phyloP scores from a whole-genome alignment of 2,329 filamentous ascomycete genomes.

The Metarhizium robertsii region DNA sequence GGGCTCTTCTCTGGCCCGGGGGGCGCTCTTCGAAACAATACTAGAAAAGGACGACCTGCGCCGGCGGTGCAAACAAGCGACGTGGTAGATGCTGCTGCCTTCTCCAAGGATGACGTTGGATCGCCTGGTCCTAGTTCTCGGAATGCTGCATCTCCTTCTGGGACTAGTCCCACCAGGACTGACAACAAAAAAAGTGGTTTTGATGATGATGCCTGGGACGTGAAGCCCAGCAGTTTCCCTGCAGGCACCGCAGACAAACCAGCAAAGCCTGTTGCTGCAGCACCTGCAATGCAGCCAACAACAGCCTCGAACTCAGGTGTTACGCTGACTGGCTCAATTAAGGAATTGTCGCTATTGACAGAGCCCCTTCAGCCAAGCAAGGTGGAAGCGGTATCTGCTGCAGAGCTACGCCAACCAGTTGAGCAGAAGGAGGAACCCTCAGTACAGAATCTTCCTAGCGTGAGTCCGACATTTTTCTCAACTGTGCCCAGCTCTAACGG shows the following conservation, averaged over 20 bases:
- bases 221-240: constrained; percentile 48
- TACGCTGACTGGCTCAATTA: constrained; percentile 45
- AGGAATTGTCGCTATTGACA: constrained; percentile 45
- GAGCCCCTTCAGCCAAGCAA: constrained; percentile 44
- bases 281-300: constrained; percentile 9
- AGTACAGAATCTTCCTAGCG: constrained; percentile 40
- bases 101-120: constrained; percentile 48
- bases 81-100: constrained; percentile 77
- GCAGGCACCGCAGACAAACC: constrained; percentile 46
- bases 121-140: constrained; percentile 12
- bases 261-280: constrained; percentile 9
- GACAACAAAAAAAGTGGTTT: constrained; percentile 50
- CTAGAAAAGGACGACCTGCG: constrained; percentile 79
- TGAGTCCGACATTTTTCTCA: constrained; percentile 50
- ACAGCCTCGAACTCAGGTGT: constrained; percentile 5
- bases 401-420: constrained; percentile 4
- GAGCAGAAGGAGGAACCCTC: constrained; percentile 22
- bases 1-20: constrained; percentile 89
- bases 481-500: constrained; percentile 31
- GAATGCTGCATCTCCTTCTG: constrained; percentile 13
- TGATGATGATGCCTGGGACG: constrained; percentile 95
- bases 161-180: constrained; percentile 17
- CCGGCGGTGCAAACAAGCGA: constrained; percentile 81
- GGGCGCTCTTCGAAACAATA: constrained; percentile 89
- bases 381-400: constrained; percentile 20